Evolutionary conservation across 2,329 filamentous ascomycete genomes (phyloP), one percentile per base, ranked within the genome.

Genomic region (Aspergillus sp.): DNA sequence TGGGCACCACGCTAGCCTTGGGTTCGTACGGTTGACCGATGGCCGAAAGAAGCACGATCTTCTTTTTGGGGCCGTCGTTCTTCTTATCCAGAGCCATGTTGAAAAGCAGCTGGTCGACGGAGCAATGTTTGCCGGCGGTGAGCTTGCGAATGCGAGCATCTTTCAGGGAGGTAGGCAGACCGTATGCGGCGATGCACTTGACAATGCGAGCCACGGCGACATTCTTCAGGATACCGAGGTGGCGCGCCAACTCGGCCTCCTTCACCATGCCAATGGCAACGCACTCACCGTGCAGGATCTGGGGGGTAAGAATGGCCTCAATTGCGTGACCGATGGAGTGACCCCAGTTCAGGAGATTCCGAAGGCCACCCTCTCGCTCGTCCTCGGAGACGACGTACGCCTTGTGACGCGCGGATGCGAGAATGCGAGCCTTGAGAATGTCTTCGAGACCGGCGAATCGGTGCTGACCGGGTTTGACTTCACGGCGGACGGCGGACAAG

Each of bases 61-160:
- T 97, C 80, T 99, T 99, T 73, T 93, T 91, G 53, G 83, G 83
- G 2, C 94, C 94, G 42, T 95, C 89, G 60, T 99, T 99, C 79
- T 99, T 99, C 82, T 99, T 99, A 75, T 99, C 94, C 8, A 99
- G 88, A 0, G 88, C 91, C 94, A 99, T 99, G 69, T 95, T 95
- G 60, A 87, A 82, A 51, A 99, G 80, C 47, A 99, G 74, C 33
- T 88, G 82, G 61, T 96, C 89, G 2, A 96, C 89, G 0, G 89
- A 87, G 68, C 94, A 99, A 59, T 84, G 80, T 73, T 95, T 96
- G 49, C 88, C 89, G 1, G 90, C 92, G 4, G 90, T 92, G 56
- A 94, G 76, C 64, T 87, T 89, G 41, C 87, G 82, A 41, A 99
- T 86, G 26, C 86, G 84, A 69, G 91, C 89, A 73, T 99, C 92